Conservation (phyloP, 345 rosid species). For the Aquilaria sinensis region DNA sequence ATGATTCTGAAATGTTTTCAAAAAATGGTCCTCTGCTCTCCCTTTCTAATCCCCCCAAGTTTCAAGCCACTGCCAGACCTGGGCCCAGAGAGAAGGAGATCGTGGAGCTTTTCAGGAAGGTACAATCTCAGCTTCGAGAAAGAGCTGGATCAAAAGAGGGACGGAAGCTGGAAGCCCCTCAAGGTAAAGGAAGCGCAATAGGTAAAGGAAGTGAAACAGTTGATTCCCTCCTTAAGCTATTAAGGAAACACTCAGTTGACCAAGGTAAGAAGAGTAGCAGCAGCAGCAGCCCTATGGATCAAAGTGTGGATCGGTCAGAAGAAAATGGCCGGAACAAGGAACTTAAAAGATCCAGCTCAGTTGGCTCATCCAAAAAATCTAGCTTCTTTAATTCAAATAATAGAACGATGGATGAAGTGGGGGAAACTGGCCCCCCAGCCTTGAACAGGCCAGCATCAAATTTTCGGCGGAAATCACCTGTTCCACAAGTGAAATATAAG, state of each 20-base stretch:
- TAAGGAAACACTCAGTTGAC: conserved; percentile 74
- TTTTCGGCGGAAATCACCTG: conserved; percentile 70
- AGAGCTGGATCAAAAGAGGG: conserved; percentile 68
- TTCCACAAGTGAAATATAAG: conserved; percentile 47
- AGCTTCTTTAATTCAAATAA: conserved; percentile 21
- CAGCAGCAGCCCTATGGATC: conserved; percentile 23
- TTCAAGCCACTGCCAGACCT: conserved; percentile 72
- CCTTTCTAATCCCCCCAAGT: conserved; percentile 50
- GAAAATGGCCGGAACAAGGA: conserved; percentile 24
- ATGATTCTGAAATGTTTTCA: conserved; percentile 54
- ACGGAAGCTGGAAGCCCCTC: conserved; percentile 42
- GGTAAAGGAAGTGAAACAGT: conserved; percentile 70
- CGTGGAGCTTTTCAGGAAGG: conserved; percentile 81
- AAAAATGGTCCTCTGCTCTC: conserved; percentile 61
- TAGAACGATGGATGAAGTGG: conserved; percentile 15
- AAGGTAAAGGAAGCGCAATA: conserved; percentile 20
- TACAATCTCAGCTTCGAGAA: conserved; percentile 81
- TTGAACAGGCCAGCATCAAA: conserved; percentile 68
- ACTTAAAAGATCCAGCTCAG: conserved; percentile 27
- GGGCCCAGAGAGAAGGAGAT: conserved; percentile 84
- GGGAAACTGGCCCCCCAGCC: conserved; percentile 33
- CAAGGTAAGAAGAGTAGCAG: conserved; percentile 44
- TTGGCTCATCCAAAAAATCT: conserved; percentile 10
- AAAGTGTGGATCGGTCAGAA: conserved; percentile 23
- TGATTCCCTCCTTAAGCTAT: conserved; percentile 71